These are phyloP conservation scores for Leccinum holopus DNA, from an alignment of 1,284 basidiomycete genomes.

Conservation along the genomic window DNA sequence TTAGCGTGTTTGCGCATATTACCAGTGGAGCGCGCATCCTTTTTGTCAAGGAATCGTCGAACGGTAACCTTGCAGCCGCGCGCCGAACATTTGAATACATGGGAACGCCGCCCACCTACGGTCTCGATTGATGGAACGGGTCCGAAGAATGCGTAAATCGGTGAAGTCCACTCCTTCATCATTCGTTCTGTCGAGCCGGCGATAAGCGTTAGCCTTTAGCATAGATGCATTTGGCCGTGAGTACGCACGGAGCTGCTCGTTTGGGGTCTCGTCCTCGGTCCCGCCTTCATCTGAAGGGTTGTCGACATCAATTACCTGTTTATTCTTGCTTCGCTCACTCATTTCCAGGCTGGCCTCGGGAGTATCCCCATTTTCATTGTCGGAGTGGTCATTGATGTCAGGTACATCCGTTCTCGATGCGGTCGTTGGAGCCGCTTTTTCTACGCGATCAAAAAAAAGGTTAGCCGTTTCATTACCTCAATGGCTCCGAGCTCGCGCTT, in stretches of 20 bases:
- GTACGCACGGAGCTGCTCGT: background rate
- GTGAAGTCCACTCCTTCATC: background rate
- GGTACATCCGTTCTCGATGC: background rate
- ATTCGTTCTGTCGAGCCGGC: background rate
- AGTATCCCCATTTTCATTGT: background rate
- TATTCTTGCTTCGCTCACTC: background rate
- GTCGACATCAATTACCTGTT: background rate
- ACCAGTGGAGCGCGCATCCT: background rate
- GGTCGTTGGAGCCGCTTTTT: background rate
- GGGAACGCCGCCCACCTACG: background rate
- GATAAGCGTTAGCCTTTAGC: background rate
- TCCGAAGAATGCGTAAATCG: background rate
- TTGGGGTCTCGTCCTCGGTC: background rate
- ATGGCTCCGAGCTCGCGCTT: background rate
- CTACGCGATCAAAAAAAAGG: background rate
- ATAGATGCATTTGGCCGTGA: background rate
- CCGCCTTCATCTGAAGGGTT: background rate
- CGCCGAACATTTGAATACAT: conserved; percentile 1
- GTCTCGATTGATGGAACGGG: background rate
- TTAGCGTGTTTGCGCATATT: background rate
- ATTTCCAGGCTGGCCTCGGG: background rate
- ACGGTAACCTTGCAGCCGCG: background rate
- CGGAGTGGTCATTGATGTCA: background rate
- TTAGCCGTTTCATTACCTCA: background rate
- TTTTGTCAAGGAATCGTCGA: background rate